Conservation (phyloP, 345 rosid genomes). For the Pseudoturritis turrita region DNA sequence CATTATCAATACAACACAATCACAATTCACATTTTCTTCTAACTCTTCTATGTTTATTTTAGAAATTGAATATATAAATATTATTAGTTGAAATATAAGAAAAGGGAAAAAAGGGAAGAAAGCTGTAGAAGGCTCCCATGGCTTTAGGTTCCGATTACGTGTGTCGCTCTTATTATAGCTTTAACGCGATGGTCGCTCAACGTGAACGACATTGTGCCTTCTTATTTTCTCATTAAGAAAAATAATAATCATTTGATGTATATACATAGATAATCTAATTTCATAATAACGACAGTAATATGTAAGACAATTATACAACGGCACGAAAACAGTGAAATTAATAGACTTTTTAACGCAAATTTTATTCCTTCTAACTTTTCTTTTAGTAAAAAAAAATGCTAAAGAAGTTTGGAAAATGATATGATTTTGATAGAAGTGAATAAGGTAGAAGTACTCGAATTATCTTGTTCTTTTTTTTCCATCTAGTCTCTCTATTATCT, state of each 20-base stretch:
- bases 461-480: too few relatives aligned
- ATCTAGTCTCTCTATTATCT: too few relatives aligned
- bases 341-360: too few relatives aligned
- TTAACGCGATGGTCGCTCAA: conserved; percentile 33
- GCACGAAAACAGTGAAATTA: not conserved
- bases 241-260: not conserved
- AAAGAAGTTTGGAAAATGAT: too few relatives aligned
- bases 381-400: too few relatives aligned
- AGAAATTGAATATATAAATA: not conserved
- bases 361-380: too few relatives aligned
- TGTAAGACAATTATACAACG: conserved; percentile 3
- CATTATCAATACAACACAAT: too few relatives aligned
- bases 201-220: conserved; percentile 33
- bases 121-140: conserved; percentile 6
- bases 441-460: too few relatives aligned
- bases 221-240: not conserved
- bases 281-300: not conserved
- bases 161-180: conserved; percentile 21
- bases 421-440: too few relatives aligned
- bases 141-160: conserved; percentile 18
- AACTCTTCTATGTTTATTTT: not conserved
- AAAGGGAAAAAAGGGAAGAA: not conserved
- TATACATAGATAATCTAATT: not conserved
- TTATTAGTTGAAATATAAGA: not conserved
- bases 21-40: too few relatives aligned